Evolutionary conservation across 2,329 filamentous ascomycete species (phyloP).

Genomic region (Pseudogymnoascus sp.): DNA sequence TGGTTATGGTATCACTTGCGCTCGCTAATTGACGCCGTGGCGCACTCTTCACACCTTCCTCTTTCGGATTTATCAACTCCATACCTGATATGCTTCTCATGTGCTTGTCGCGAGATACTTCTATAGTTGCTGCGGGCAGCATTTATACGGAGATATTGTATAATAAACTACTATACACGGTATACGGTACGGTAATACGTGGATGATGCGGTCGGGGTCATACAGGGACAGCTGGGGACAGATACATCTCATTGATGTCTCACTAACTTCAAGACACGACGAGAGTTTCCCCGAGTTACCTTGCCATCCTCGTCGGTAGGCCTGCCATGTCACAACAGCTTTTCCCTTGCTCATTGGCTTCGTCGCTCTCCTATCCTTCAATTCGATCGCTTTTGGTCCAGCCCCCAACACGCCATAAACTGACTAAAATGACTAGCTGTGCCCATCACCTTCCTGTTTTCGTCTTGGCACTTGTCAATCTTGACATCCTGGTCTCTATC

Average conservation of each 20-base stretch:
- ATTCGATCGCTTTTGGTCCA: neutral
- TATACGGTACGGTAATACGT: neutral
- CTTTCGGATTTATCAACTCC: neutral
- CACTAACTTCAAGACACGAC: neutral
- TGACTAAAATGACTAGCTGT: neutral
- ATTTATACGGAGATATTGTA: too few species aligned
- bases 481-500: neutral
- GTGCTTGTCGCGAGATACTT: neutral
- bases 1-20: neutral
- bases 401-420: neutral
- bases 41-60: neutral
- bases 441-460: slow-evolving; percentile 7
- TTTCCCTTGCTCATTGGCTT: neutral
- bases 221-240: neutral
- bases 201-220: neutral
- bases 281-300: neutral
- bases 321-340: neutral
- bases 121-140: neutral
- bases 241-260: neutral
- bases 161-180: neutral
- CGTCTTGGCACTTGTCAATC: neutral
- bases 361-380: neutral
- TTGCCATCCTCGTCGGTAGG: neutral
- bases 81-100: neutral
- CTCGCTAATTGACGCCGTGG: neutral